These are phyloP conservation scores for Aspergillus sojae DNA, from an alignment of 2,329 filamentous ascomycete species.

Conservation along the genomic window DNA sequence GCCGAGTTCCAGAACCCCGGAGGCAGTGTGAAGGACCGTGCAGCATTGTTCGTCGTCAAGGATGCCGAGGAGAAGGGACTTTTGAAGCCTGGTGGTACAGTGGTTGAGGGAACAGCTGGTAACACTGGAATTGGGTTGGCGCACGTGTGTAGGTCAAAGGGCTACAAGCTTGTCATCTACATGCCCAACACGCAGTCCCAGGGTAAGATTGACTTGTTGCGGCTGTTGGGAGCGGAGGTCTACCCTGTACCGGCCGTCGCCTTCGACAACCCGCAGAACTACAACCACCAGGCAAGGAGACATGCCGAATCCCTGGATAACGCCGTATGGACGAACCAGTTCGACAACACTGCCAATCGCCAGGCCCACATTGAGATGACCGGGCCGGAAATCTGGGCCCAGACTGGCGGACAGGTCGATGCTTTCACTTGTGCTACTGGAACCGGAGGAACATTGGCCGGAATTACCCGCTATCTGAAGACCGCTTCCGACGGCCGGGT, in stretches of 20 bases:
- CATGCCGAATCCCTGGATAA: constrained; percentile 86
- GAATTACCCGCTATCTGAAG: constrained; percentile 86
- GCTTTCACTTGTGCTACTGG: constrained; percentile 96
- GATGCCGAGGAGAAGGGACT: constrained; percentile 89
- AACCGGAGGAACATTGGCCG: constrained; percentile 88
- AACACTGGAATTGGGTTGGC: constrained; percentile 98
- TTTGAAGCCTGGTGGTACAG: constrained; percentile 82
- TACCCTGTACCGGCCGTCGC: constrained; percentile 94
- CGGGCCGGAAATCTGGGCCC: constrained; percentile 94
- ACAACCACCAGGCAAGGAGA: constrained; percentile 91
- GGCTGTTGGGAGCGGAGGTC: constrained; percentile 90
- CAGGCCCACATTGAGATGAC: constrained; percentile 96
- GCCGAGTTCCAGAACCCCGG: constrained; percentile 99
- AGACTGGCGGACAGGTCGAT: constrained; percentile 82
- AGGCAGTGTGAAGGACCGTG: constrained; percentile 93
- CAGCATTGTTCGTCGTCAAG: constrained; percentile 89
- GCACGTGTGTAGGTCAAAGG: constrained; percentile 88
- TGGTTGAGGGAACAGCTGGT: constrained; percentile 94
- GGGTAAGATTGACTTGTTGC: constrained; percentile 92
- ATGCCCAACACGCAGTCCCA: constrained; percentile 99
- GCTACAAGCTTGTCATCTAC: constrained; percentile 97
- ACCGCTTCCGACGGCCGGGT: constrained; percentile 75
- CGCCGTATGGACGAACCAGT: constrained; percentile 98
- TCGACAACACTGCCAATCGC: constrained; percentile 94
- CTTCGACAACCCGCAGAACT: constrained; percentile 93